Percentiles rank a stretch among this genome's conserved stretches.
Evolutionary conservation across 2,329 filamentous ascomycete species (phyloP).

Genomic region (Curvularia lunata): DNA sequence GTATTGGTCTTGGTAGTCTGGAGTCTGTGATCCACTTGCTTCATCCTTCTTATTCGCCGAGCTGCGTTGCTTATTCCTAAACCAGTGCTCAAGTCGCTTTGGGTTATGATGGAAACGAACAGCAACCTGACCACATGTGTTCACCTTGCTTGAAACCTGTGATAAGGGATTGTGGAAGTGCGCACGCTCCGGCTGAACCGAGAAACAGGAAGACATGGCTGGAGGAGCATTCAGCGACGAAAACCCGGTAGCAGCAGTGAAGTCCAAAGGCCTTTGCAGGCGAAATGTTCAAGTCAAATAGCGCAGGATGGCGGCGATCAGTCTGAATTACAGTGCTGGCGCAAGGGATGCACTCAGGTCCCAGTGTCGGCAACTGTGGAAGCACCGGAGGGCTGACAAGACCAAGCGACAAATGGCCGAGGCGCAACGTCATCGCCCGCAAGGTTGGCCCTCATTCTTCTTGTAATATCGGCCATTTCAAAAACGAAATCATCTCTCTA

Average conservation of each 20-base stretch:
- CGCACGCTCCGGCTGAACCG: not conserved
- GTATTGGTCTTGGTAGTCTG: not conserved
- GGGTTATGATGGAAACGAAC: slow-evolving; percentile 29
- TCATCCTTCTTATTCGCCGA: not conserved
- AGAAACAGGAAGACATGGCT: slow-evolving; percentile 1
- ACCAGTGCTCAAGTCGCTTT: slow-evolving; percentile 24
- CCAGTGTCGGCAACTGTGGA: not conserved
- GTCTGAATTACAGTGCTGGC: not conserved
- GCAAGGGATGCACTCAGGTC: not conserved
- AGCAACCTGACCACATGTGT: slow-evolving; percentile 24
- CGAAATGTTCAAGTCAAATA: not conserved
- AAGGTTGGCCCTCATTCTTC: not conserved
- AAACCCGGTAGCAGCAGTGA: not conserved
- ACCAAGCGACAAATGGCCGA: not conserved
- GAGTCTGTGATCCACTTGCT: not conserved
- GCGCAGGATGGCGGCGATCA: not conserved
- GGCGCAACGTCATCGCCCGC: not conserved
- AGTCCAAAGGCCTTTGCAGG: not conserved
- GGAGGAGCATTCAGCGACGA: not conserved
- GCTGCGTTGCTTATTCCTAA: slow-evolving; percentile 19
- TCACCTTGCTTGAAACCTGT: slow-evolving; percentile 15
- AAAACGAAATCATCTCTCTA: too few relatives aligned
- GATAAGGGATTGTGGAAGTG: not conserved
- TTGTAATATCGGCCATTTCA: not conserved
- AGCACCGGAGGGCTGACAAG: not conserved